These are phyloP conservation scores for Eutrema yunnanense DNA, from an alignment of 345 rosid genomes.

Conservation along the genomic window DNA sequence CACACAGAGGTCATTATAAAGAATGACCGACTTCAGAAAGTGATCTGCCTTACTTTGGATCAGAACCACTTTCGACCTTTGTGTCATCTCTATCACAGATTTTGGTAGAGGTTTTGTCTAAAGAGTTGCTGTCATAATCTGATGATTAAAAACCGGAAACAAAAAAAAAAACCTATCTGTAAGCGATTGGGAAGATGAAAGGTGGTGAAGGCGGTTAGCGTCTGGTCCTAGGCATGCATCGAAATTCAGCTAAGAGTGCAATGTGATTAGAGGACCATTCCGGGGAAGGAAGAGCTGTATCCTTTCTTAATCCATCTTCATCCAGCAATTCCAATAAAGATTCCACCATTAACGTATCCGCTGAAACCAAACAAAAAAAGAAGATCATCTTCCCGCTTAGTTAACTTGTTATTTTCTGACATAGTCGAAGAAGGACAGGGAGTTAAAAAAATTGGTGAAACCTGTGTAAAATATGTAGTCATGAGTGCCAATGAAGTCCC, in stretches of 20 bases:
- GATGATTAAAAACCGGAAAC: background rate
- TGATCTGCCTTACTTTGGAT: slow-evolving; percentile 24
- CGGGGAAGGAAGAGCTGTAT: slow-evolving; percentile 98
- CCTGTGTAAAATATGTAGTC: slow-evolving; percentile 99
- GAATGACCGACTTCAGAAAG: slow-evolving; percentile 25
- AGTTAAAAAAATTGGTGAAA: slow-evolving; percentile 12
- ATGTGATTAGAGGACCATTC: slow-evolving; percentile 99
- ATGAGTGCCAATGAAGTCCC: slow-evolving; percentile 88
- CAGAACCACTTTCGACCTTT: slow-evolving; percentile 22
- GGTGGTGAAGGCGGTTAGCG: slow-evolving; percentile 48
- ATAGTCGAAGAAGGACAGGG: background rate
- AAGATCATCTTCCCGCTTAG: background rate
- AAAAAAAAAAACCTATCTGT: slow-evolving; percentile 21
- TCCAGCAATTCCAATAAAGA: slow-evolving; percentile 90
- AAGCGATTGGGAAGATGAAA: background rate
- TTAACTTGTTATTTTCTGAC: background rate
- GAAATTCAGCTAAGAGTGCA: slow-evolving; percentile 96
- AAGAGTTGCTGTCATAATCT: slow-evolving; percentile 11
- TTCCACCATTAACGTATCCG: slow-evolving; percentile 89
- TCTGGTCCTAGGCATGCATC: slow-evolving; percentile 86
- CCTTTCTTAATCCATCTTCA: slow-evolving; percentile 96
- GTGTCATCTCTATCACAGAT: slow-evolving; percentile 18
- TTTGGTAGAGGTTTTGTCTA: slow-evolving; percentile 18
- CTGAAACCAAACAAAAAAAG: slow-evolving; percentile 36
- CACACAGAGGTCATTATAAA: slow-evolving; percentile 21